Evolutionary conservation across 2,329 filamentous ascomycete genomes (phyloP).

Genomic region (Juglanconis oblonga): DNA sequence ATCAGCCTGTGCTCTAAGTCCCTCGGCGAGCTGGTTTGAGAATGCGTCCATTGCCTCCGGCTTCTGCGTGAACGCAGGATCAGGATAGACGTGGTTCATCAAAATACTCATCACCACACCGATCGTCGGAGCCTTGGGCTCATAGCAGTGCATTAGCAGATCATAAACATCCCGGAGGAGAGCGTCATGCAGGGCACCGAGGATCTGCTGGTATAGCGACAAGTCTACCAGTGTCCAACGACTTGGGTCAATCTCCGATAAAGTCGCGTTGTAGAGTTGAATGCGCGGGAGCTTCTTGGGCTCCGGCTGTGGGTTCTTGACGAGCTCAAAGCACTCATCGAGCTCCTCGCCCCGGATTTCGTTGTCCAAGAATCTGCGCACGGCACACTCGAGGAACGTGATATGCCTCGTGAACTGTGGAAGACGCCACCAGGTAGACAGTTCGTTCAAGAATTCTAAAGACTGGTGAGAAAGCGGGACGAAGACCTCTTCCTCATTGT

Average conservation of each 20-base stretch:
- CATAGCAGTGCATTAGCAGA: constrained; percentile 83
- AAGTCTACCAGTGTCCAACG: constrained; percentile 70
- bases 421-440: constrained; percentile 85
- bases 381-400: constrained; percentile 78
- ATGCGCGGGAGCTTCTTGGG: constrained; percentile 61
- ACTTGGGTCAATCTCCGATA: constrained; percentile 55
- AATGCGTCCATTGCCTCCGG: constrained; percentile 71
- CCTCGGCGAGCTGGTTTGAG: constrained; percentile 66
- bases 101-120: constrained; percentile 77
- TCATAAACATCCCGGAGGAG: constrained; percentile 85
- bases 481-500: constrained; percentile 48
- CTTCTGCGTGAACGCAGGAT: constrained; percentile 71
- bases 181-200: constrained; percentile 74
- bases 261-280: constrained; percentile 46
- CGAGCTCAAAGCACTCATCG: constrained; percentile 77
- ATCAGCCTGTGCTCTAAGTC: constrained; percentile 69
- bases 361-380: constrained; percentile 80
- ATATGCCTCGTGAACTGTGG: constrained; percentile 78
- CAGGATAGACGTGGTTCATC: constrained; percentile 76
- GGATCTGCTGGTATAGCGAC: constrained; percentile 68
- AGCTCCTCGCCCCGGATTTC: constrained; percentile 79
- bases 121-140: constrained; percentile 79
- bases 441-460: constrained; percentile 77
- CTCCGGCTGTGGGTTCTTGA: constrained; percentile 69
- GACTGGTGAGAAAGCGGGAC: constrained; percentile 72